phyloP scores from a whole-genome alignment of 2,329 filamentous ascomycete species.

The Calonectria pseudoturangicola region DNA sequence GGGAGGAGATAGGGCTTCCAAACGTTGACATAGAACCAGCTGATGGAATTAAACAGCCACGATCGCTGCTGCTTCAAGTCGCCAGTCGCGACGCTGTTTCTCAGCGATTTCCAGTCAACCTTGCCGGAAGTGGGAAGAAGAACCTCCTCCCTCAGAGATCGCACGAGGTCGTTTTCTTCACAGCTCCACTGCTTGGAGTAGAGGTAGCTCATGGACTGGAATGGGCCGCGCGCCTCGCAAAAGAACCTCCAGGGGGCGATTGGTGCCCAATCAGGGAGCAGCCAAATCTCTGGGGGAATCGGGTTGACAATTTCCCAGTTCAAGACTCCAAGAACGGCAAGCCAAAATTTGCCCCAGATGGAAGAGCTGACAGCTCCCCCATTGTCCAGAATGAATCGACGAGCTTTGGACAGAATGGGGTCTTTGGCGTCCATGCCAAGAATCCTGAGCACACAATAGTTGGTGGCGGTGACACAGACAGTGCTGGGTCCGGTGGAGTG shows the following conservation, averaged over 20 bases:
- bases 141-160: conserved; percentile 84
- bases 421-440: conserved; percentile 89
- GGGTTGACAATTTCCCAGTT: conserved; percentile 96
- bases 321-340: conserved; percentile 87
- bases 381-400: conserved; percentile 85
- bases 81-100: conserved; percentile 84
- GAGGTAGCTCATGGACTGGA: conserved; percentile 73
- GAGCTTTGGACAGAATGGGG: conserved; percentile 87
- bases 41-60: conserved; percentile 84
- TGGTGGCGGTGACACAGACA: conserved; percentile 91
- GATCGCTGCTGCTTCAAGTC: conserved; percentile 97
- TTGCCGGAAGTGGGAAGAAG: conserved; percentile 85
- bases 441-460: conserved; percentile 87
- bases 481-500: conserved; percentile 95
- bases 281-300: conserved; percentile 92
- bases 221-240: conserved; percentile 86
- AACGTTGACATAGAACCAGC: conserved; percentile 85
- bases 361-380: conserved; percentile 89
- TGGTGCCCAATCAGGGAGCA: conserved; percentile 91
- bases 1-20: conserved; percentile 86
- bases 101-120: conserved; percentile 84
- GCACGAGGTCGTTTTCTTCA: conserved; percentile 79
- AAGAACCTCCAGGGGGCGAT: conserved; percentile 95
- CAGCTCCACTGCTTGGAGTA: conserved; percentile 88
- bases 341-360: conserved; percentile 98